Percentiles rank a stretch among this genome's conserved stretches.
Evolutionary conservation across 805 yeast genomes (phyloP).

Genomic region (Candida broadrunensis): DNA sequence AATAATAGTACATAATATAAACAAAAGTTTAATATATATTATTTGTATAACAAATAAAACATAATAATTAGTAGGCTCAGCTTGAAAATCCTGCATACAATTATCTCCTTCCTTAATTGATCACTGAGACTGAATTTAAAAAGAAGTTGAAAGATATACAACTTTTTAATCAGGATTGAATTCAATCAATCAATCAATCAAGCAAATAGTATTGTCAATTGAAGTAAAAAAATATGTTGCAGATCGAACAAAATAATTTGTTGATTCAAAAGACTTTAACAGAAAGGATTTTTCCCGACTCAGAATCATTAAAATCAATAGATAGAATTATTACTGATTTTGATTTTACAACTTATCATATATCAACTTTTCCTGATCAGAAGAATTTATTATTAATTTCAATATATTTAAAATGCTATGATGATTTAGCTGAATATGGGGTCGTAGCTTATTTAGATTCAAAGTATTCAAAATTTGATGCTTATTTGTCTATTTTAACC

Average conservation of each 20-base stretch:
- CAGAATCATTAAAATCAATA: slow-evolving; percentile 45
- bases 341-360: slow-evolving; percentile 91
- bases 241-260: slow-evolving; percentile 79
- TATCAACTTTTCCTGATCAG: slow-evolving; percentile 75
- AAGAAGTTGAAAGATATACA: no score
- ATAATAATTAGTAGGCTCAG: no score
- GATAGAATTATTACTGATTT: slow-evolving; percentile 93
- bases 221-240: slow-evolving; percentile 54
- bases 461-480: slow-evolving; percentile 41
- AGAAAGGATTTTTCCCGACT: slow-evolving; percentile 56
- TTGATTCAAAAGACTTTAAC: slow-evolving; percentile 77
- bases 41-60: no score
- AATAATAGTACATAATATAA: no score
- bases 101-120: no score
- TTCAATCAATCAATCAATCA: no score
- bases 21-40: no score
- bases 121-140: no score
- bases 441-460: slow-evolving; percentile 51
- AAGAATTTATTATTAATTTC: slow-evolving; percentile 66
- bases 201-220: no score
- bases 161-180: no score
- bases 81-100: no score
- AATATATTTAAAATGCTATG: slow-evolving; percentile 72
- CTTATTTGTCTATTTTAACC: slow-evolving; percentile 26
- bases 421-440: slow-evolving; percentile 68